Evolutionary conservation across 1,284 basidiomycete genomes (phyloP).

Genomic region (Cutaneotrichosporon spelunceum): DNA sequence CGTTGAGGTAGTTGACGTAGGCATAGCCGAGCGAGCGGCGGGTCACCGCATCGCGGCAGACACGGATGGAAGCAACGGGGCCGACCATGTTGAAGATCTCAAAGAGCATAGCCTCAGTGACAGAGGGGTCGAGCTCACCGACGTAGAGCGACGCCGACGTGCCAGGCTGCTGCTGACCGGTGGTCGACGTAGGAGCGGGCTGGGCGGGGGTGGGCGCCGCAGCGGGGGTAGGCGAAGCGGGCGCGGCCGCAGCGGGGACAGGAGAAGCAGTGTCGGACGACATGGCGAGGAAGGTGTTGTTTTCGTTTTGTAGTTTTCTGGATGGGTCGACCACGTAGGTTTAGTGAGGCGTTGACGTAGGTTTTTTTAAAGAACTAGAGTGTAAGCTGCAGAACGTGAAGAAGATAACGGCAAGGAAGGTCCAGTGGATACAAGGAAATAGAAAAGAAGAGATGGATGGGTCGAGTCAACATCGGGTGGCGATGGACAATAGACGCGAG

Average conservation of each 20-base stretch:
- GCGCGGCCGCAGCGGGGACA: conserved; percentile 30
- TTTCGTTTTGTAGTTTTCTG: conserved; percentile 21
- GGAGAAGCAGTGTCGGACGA: conserved; percentile 36
- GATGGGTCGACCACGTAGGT: conserved; percentile 30
- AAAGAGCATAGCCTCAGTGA: conserved; percentile 99
- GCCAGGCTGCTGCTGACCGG: conserved; percentile 61
- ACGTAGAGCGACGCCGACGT: conserved; percentile 95
- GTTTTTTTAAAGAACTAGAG: conserved; percentile 24
- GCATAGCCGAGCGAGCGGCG: conserved; percentile 99
- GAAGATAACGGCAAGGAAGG: neutral
- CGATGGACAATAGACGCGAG: neutral
- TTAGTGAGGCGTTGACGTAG: conserved; percentile 28
- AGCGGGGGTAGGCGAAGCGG: conserved; percentile 29
- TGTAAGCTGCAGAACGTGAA: neutral
- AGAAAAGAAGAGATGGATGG: neutral
- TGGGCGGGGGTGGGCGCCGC: conserved; percentile 33
- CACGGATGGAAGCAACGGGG: conserved; percentile 98
- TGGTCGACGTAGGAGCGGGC: conserved; percentile 57
- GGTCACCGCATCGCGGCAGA: conserved; percentile 99
- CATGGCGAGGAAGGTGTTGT: conserved; percentile 26
- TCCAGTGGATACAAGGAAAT: conserved; percentile 1
- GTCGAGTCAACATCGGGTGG: neutral
- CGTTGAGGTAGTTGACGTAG: conserved; percentile 98
- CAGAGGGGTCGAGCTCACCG: conserved; percentile 94
- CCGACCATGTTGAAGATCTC: conserved; percentile 99